Percentiles rank a stretch among this genome's conserved stretches.
These are phyloP conservation scores for Pseudogymnoascus sp. DNA, from an alignment of 2,329 filamentous ascomycete genomes.

Conservation along the genomic window DNA sequence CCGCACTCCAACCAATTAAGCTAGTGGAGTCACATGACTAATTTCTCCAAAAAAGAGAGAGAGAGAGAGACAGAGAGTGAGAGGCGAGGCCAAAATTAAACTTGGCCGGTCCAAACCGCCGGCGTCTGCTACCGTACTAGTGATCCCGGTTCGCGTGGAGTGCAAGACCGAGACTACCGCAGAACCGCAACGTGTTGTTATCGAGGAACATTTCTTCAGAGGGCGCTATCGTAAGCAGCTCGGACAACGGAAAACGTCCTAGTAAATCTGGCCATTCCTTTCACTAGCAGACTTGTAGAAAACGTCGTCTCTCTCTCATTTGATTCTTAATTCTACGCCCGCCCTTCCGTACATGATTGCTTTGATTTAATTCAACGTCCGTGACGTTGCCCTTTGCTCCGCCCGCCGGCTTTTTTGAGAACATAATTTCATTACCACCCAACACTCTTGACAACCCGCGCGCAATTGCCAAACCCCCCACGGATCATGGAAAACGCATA, in stretches of 20 bases:
- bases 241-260: neutral
- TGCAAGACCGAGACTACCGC: neutral
- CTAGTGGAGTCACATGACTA: neutral
- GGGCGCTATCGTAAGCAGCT: neutral
- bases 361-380: conserved; percentile 6
- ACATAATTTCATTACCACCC: neutral
- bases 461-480: neutral
- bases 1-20: neutral
- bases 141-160: neutral
- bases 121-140: neutral
- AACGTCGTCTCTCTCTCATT: no score
- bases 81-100: neutral
- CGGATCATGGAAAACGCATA: conserved; percentile 55
- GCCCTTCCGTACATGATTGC: neutral
- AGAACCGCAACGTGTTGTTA: conserved; percentile 2
- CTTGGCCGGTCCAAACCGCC: neutral
- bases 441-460: neutral
- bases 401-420: neutral
- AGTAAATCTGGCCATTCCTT: neutral
- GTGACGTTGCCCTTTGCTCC: conserved; percentile 3
- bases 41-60: neutral
- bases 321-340: neutral
- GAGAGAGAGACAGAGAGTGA: no score
- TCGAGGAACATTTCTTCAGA: neutral
- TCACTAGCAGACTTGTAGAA: neutral